A percentile compares a stretch with the other conserved stretches of the same genome.
These are phyloP conservation scores for Suhomyces pyralidae DNA, from an alignment of 805 yeast species.

Conservation along the genomic window DNA sequence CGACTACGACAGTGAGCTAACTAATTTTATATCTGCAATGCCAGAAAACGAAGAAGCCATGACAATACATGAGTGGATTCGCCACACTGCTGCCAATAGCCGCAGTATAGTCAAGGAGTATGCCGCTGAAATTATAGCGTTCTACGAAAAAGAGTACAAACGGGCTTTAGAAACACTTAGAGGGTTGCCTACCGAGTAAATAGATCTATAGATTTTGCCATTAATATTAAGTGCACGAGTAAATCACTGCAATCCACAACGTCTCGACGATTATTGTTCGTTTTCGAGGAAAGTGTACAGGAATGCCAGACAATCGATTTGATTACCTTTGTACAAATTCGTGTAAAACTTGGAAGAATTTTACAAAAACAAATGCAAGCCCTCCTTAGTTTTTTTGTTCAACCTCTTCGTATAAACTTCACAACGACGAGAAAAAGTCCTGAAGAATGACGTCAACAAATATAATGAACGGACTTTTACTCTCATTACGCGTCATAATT, in stretches of 20 bases:
- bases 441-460: too few relatives aligned
- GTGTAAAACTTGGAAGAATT: background rate
- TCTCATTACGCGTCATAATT: background rate
- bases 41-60: constrained; percentile 66
- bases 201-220: constrained; percentile 4
- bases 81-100: constrained; percentile 53
- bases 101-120: constrained; percentile 45
- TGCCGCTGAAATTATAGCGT: constrained; percentile 45
- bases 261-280: background rate
- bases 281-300: background rate
- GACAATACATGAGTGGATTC: constrained; percentile 72
- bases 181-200: constrained; percentile 24
- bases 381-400: too few relatives aligned
- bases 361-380: background rate
- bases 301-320: background rate
- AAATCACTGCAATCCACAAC: background rate
- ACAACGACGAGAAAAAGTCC: background rate
- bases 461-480: too few relatives aligned
- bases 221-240: background rate
- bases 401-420: background rate
- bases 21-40: constrained; percentile 63
- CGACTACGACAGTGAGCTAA: constrained; percentile 64
- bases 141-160: constrained; percentile 47
- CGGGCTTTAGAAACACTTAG: constrained; percentile 46
- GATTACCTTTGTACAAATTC: background rate